Conservation (phyloP, 257 asterid genomes). For the Solanum appendiculatum region DNA sequence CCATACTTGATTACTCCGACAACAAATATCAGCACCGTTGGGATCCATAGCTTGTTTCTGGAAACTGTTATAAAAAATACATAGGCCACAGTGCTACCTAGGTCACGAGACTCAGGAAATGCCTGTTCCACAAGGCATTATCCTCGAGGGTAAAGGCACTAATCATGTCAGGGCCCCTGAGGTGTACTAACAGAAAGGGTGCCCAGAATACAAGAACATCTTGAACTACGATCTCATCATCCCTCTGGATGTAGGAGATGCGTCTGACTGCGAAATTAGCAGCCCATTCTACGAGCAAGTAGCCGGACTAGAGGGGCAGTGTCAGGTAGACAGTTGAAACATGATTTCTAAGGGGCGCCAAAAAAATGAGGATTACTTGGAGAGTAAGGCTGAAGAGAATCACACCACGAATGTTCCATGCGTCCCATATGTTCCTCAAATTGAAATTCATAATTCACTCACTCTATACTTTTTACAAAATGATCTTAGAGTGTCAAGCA, state of each 20-base stretch:
- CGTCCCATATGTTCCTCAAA: no score
- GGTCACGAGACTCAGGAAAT: slow-evolving; percentile 24
- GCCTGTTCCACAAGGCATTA: slow-evolving; percentile 40
- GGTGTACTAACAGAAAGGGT: slow-evolving; percentile 42
- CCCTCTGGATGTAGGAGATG: slow-evolving; percentile 32
- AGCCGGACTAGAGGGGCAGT: slow-evolving; percentile 33
- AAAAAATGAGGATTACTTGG: slow-evolving; percentile 22
- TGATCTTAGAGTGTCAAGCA: no score
- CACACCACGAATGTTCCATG: no score
- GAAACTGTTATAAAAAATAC: slow-evolving; percentile 31
- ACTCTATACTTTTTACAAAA: no score
- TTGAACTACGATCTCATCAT: neutral
- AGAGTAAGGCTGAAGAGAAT: no score
- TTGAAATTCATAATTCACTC: no score
- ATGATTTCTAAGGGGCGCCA: slow-evolving; percentile 29
- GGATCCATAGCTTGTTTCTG: slow-evolving; percentile 20
- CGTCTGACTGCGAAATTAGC: slow-evolving; percentile 35
- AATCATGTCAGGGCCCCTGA: slow-evolving; percentile 50
- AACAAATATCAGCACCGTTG: slow-evolving; percentile 23
- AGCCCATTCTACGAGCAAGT: slow-evolving; percentile 48
- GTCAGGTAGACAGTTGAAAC: slow-evolving; percentile 2
- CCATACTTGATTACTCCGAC: no score
- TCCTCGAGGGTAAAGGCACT: slow-evolving; percentile 47
- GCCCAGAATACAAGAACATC: slow-evolving; percentile 44
- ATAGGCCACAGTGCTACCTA: slow-evolving; percentile 19